Evolutionary conservation across 768 basidiomycete genomes (phyloP).

Genomic region (Gyrodon lividus): DNA sequence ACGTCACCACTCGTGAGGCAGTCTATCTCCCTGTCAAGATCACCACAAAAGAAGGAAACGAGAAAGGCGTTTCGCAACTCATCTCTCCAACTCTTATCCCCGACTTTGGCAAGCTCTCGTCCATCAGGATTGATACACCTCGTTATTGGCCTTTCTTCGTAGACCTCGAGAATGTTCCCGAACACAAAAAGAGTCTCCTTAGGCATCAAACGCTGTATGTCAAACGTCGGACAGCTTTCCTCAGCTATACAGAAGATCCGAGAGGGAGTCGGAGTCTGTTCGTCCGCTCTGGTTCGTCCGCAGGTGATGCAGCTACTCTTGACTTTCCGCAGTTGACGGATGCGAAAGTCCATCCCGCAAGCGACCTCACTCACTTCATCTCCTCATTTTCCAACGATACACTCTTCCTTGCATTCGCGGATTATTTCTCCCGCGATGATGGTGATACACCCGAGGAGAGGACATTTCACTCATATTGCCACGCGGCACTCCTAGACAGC

Average conservation of each 20-base stretch:
- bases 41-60: slow-evolving; percentile 64
- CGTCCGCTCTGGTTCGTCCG: slow-evolving; percentile 81
- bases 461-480: slow-evolving; percentile 68
- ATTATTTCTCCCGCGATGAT: slow-evolving; percentile 66
- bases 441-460: slow-evolving; percentile 58
- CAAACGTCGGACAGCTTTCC: slow-evolving; percentile 87
- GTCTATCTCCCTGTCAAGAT: slow-evolving; percentile 94
- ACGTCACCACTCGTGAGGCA: slow-evolving; percentile 87
- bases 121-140: slow-evolving; percentile 88
- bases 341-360: slow-evolving; percentile 62
- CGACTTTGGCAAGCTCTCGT: slow-evolving; percentile 75
- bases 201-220: slow-evolving; percentile 84
- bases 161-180: slow-evolving; percentile 65
- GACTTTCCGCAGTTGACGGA: slow-evolving; percentile 81
- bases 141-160: slow-evolving; percentile 94
- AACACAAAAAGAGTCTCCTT: slow-evolving; percentile 68
- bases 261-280: slow-evolving; percentile 90
- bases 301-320: slow-evolving; percentile 79
- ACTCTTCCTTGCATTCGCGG: slow-evolving; percentile 77
- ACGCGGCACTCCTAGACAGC: slow-evolving; percentile 78
- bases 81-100: slow-evolving; percentile 94
- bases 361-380: slow-evolving; percentile 82
- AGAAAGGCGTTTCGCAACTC: slow-evolving; percentile 67
- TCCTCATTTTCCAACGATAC: slow-evolving; percentile 83
- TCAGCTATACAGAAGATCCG: slow-evolving; percentile 93